Conservation (phyloP, 257 asterid species). For the Linderniella brevidens region DNA sequence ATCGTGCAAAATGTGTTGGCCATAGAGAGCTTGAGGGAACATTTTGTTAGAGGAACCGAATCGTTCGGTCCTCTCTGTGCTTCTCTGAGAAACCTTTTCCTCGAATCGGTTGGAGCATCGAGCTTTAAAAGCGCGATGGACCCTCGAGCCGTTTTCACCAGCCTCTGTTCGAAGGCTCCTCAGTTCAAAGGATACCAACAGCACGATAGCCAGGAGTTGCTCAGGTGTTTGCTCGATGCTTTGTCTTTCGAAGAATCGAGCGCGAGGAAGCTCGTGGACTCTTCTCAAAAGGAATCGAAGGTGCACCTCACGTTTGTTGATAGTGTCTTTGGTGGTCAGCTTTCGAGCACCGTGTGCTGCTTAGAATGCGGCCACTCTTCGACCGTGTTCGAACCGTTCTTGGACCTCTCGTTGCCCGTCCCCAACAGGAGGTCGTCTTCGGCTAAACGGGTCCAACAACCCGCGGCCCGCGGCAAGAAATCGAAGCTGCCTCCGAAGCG, state of each 20-base stretch:
- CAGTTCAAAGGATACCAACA: constrained; percentile 87
- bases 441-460: constrained; percentile 32
- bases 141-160: constrained; percentile 60
- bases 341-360: constrained; percentile 73
- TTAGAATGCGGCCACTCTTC: constrained; percentile 75
- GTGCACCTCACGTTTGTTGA: constrained; percentile 45
- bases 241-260: constrained; percentile 54
- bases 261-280: constrained; percentile 24
- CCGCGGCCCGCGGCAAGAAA: constrained; percentile 45
- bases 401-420: constrained; percentile 82
- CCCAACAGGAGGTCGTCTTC: constrained; percentile 74
- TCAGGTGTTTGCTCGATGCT: constrained; percentile 76
- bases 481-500: constrained; percentile 54
- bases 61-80: constrained; percentile 53
- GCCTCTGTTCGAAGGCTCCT: constrained; percentile 70
- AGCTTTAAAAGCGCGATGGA: constrained; percentile 36
- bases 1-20: constrained; percentile 69
- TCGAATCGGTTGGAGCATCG: constrained; percentile 33
- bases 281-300: constrained; percentile 15
- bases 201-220: constrained; percentile 92
- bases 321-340: constrained; percentile 68
- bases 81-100: constrained; percentile 47
- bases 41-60: constrained; percentile 35
- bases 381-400: constrained; percentile 53
- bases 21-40: constrained; percentile 33